phyloP scores from a whole-genome alignment of 2,329 filamentous ascomycete species.

The Intubia oerlemansii region DNA sequence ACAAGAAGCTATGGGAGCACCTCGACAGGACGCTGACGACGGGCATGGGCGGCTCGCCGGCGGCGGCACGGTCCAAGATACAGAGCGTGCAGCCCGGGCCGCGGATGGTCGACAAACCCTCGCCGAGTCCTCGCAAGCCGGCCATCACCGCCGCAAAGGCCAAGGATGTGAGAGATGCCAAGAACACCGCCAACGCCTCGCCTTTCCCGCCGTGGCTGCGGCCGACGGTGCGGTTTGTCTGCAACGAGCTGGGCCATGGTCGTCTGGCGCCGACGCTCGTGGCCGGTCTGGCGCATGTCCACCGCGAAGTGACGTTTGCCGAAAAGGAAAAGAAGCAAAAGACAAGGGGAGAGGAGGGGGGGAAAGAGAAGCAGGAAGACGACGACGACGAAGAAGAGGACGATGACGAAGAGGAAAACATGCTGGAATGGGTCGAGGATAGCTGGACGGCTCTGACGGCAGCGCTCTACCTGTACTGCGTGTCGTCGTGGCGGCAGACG shows the following conservation, averaged over 20 bases:
- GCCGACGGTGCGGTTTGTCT: conserved; percentile 43
- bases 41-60: too few relatives aligned
- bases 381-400: too few relatives aligned
- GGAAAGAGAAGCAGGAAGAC: background rate
- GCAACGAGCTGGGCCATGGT: conserved; percentile 36
- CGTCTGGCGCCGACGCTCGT: conserved; percentile 50
- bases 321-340: conserved; percentile 1
- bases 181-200: background rate
- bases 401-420: conserved; percentile 11
- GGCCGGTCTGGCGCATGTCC: conserved; percentile 44
- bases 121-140: background rate
- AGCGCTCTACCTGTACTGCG: conserved; percentile 38
- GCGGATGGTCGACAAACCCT: too few relatives aligned
- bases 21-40: conserved; percentile 51
- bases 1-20: conserved; percentile 66
- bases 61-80: too few relatives aligned
- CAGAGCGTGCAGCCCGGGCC: too few relatives aligned
- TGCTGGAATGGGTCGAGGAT: conserved; percentile 25
- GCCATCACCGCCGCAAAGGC: background rate
- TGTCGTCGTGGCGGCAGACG: conserved; percentile 13
- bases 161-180: background rate
- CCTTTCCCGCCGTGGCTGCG: conserved; percentile 40
- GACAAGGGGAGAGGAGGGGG: background rate
- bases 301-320: conserved; percentile 10
- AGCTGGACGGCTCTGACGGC: conserved; percentile 34